phyloP scores from a whole-genome alignment of 75 land plant genomes.

The Gnetum montanum region DNA sequence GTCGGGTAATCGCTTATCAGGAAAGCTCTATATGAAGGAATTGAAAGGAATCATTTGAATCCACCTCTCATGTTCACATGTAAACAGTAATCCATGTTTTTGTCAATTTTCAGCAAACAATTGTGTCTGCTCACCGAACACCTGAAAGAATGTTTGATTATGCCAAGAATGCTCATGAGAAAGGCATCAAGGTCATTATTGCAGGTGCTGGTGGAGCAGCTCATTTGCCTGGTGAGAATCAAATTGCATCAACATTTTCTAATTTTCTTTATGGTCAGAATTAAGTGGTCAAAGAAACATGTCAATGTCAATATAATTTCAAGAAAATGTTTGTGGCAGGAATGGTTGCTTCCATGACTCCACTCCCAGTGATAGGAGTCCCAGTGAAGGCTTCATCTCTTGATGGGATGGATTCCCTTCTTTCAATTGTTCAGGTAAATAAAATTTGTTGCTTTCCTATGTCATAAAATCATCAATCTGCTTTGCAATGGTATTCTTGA shows the following conservation, averaged over 20 bases:
- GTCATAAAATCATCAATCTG: too few species aligned
- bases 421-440: constrained; percentile 88
- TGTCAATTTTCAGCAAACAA: constrained; percentile 43
- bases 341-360: constrained; percentile 93
- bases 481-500: too few species aligned
- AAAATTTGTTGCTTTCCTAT: not conserved
- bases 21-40: too few species aligned
- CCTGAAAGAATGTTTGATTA: constrained; percentile 80
- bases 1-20: too few species aligned
- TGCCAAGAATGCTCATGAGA: constrained; percentile 60
- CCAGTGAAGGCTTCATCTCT: constrained; percentile 76
- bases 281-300: too few species aligned
- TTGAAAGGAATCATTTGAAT: too few species aligned
- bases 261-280: too few species aligned
- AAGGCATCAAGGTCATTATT: constrained; percentile 78
- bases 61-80: too few species aligned
- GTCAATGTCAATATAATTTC: too few species aligned
- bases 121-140: constrained; percentile 94
- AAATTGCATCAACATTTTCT: too few species aligned
- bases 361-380: constrained; percentile 93
- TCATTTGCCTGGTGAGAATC: constrained; percentile 73
- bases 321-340: constrained; percentile 23
- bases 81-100: too few species aligned
- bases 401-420: constrained; percentile 79
- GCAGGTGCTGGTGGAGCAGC: constrained; percentile 99